phyloP scores from a whole-genome alignment of 805 yeast genomes.

The Teunomyces stri region DNA sequence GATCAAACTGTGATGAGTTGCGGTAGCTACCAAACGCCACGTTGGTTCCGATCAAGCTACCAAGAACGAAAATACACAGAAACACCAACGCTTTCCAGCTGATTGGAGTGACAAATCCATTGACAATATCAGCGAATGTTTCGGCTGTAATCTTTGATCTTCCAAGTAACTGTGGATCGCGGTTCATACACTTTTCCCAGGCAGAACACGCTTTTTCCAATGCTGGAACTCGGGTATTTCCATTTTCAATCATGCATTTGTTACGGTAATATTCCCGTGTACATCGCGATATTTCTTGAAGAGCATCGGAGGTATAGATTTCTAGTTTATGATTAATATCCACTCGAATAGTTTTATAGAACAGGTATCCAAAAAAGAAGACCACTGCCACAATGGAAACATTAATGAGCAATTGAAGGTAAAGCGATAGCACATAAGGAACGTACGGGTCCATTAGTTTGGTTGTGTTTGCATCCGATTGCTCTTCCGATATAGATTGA shows the following conservation, averaged over 20 bases:
- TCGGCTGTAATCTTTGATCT: constrained; percentile 74
- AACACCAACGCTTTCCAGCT: constrained; percentile 65
- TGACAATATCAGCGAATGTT: constrained; percentile 77
- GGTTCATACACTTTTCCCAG: constrained; percentile 82
- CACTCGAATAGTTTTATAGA: constrained; percentile 52
- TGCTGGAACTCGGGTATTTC: constrained; percentile 62
- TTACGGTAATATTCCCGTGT: constrained; percentile 66
- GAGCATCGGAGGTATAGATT: constrained; percentile 55
- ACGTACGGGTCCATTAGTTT: constrained; percentile 39
- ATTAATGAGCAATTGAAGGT: constrained; percentile 64
- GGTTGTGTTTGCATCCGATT: neutral
- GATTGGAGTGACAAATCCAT: constrained; percentile 70
- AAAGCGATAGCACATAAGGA: constrained; percentile 59
- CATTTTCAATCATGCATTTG: constrained; percentile 58
- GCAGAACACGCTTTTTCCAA: constrained; percentile 63
- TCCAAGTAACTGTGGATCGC: constrained; percentile 68
- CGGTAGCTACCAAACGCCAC: constrained; percentile 43
- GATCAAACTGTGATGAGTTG: constrained; percentile 10
- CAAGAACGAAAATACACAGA: constrained; percentile 44
- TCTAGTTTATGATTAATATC: constrained; percentile 76
- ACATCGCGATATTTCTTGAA: constrained; percentile 67
- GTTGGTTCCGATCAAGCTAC: constrained; percentile 52
- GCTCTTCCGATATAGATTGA: neutral
- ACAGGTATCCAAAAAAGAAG: constrained; percentile 49
- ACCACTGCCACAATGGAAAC: constrained; percentile 48